Evolutionary conservation across 164 flowering plant species (phyloP).

Genomic region (Buxus sempervirens): DNA sequence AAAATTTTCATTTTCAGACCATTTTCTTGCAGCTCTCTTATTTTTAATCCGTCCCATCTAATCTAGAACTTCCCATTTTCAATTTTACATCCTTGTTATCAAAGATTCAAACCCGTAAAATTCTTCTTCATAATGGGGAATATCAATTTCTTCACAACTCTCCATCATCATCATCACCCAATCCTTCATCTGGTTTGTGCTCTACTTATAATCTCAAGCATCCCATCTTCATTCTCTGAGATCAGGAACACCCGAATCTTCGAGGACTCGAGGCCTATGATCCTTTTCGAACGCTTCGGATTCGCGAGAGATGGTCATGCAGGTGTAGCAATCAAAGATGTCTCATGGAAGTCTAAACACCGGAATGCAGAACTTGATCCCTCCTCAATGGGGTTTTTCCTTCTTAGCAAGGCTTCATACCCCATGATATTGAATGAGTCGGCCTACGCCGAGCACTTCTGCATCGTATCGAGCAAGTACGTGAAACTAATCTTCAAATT

Average conservation of each 20-base stretch:
- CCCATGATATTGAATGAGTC: conserved; percentile 29
- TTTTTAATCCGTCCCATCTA: no score
- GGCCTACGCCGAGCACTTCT: conserved; percentile 16
- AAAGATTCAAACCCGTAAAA: no score
- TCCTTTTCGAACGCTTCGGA: conserved; percentile 42
- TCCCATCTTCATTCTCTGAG: conserved; percentile 23
- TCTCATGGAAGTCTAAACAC: conserved; percentile 31
- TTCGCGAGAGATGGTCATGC: conserved; percentile 28
- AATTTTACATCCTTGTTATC: no score
- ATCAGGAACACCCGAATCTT: conserved; percentile 29
- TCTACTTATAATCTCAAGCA: conserved; percentile 14
- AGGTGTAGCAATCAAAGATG: conserved; percentile 15
- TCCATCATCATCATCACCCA: conserved; percentile 3
- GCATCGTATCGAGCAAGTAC: conserved; percentile 29
- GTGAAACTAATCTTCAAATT: conserved; percentile 27
- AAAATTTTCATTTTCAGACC: no score
- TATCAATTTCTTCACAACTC: conserved; percentile 6
- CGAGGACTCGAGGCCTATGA: conserved; percentile 39
- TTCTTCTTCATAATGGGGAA: not conserved
- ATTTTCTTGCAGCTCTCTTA: no score
- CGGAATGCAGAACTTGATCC: conserved; percentile 17
- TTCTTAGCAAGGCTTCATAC: conserved; percentile 22
- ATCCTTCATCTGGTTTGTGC: conserved; percentile 8
- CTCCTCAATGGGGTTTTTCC: conserved; percentile 43
- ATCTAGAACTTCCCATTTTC: no score